Evolutionary conservation across 805 yeast species (phyloP).

Genomic region (Candida xiaguanensis): DNA sequence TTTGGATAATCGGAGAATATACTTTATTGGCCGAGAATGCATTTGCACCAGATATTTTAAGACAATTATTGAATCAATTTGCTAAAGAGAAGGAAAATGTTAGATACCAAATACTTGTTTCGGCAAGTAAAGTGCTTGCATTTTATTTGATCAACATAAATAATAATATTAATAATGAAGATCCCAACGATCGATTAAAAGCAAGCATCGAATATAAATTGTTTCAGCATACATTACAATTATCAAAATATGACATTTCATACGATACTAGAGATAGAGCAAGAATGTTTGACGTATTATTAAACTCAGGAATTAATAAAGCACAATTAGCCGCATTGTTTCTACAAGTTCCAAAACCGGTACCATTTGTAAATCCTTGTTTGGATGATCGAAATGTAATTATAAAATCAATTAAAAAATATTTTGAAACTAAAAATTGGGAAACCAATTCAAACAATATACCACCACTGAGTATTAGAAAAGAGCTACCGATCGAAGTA

Average conservation of each 20-base stretch:
- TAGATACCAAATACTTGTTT: constrained; percentile 64
- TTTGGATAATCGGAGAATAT: constrained; percentile 91
- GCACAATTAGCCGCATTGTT: constrained; percentile 64
- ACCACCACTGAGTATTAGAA: constrained; percentile 31
- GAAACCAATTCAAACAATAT: constrained; percentile 13
- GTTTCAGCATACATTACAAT: constrained; percentile 58
- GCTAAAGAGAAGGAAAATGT: constrained; percentile 54
- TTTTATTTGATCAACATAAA: constrained; percentile 46
- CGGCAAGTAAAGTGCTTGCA: constrained; percentile 71
- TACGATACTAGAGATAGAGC: constrained; percentile 85
- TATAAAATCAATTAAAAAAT: constrained; percentile 13
- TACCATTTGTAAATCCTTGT: constrained; percentile 38
- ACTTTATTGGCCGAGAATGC: constrained; percentile 31
- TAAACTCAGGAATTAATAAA: constrained; percentile 40
- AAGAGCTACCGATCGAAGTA: constrained; percentile 17
- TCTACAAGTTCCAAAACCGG: constrained; percentile 74
- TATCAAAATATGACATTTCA: constrained; percentile 69
- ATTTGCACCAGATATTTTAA: constrained; percentile 72
- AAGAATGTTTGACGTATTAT: constrained; percentile 61
- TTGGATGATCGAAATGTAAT: constrained; percentile 10
- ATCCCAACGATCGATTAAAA: constrained; percentile 11
- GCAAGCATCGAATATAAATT: constrained; percentile 37
- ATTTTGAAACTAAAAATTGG: constrained; percentile 44
- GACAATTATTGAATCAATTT: constrained; percentile 54
- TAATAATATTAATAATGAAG: constrained; percentile 13